Percentiles rank a stretch among this genome's conserved stretches.
Evolutionary conservation across 345 rosid genomes (phyloP).

Genomic region (Barbarea vulgaris): DNA sequence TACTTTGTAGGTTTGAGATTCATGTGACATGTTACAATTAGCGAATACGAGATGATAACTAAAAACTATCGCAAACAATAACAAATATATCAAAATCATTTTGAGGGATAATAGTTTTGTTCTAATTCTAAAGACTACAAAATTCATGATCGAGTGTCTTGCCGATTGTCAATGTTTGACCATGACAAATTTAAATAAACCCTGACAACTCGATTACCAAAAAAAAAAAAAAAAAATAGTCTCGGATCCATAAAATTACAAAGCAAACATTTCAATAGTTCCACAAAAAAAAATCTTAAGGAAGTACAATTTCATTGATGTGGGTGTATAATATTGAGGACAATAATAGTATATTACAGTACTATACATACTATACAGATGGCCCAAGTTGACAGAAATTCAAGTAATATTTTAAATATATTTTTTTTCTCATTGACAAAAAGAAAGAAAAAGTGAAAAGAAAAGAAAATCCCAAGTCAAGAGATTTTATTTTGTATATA

Average conservation of each 20-base stretch:
- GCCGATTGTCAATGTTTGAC: not conserved
- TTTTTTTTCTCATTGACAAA: constrained; percentile 24
- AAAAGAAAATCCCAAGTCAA: constrained; percentile 25
- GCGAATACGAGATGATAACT: too few species aligned
- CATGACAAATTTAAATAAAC: not conserved
- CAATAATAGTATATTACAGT: not conserved
- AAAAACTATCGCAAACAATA: not conserved
- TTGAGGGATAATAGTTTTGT: constrained; percentile 16
- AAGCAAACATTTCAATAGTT: constrained; percentile 6
- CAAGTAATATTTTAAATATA: not conserved
- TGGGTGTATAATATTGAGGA: not conserved
- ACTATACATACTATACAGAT: constrained; percentile 11
- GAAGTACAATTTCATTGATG: constrained; percentile 18
- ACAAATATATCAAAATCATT: not conserved
- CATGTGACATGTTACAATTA: not conserved
- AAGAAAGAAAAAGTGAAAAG: constrained; percentile 14
- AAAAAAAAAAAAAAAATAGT: not conserved
- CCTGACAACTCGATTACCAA: not conserved
- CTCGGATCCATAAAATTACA: constrained; percentile 14
- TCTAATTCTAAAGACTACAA: not conserved
- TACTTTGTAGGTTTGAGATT: not conserved
- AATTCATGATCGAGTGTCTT: not conserved
- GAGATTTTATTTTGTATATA: constrained; percentile 31
- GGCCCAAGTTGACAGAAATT: constrained; percentile 8
- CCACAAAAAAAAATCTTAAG: not conserved